phyloP scores from a whole-genome alignment of 192 early-diverging fungal genomes.

The Coemansia sp. region DNA sequence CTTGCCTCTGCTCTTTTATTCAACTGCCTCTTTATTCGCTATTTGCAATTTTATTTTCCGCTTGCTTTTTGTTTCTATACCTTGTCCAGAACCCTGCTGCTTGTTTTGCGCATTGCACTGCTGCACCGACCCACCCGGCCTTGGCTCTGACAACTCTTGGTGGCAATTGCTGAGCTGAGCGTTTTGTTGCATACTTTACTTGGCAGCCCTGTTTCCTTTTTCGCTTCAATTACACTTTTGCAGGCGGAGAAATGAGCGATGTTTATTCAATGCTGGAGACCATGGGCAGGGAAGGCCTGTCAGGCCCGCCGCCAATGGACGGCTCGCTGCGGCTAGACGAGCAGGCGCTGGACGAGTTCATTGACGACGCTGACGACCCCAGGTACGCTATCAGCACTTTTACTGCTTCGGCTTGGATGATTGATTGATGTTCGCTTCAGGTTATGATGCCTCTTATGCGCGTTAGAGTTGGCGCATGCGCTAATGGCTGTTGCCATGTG shows the following conservation, averaged over 20 bases:
- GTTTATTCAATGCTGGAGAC: slow-evolving; percentile 51
- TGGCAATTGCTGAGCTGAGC: neutral
- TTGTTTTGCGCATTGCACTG: slow-evolving; percentile 1
- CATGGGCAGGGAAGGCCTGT: slow-evolving; percentile 51
- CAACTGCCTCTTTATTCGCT: too few species aligned
- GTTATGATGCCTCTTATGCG: neutral
- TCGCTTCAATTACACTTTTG: neutral
- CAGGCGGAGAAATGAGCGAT: slow-evolving; percentile 48
- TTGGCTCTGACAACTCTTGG: neutral
- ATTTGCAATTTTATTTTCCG: too few species aligned
- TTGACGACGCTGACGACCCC: slow-evolving; percentile 52
- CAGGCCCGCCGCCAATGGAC: slow-evolving; percentile 55
- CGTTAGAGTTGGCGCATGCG: neutral
- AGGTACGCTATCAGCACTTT: slow-evolving; percentile 24
- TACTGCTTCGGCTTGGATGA: slow-evolving; percentile 3
- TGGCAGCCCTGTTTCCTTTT: neutral
- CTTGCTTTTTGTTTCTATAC: too few species aligned
- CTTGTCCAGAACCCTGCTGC: too few species aligned
- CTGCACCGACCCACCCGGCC: neutral
- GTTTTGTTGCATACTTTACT: neutral
- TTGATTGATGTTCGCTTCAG: neutral
- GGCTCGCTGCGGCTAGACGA: slow-evolving; percentile 49
- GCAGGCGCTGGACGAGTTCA: slow-evolving; percentile 47
- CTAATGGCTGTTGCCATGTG: neutral
- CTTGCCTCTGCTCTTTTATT: neutral